Percentiles rank a stretch among this genome's conserved stretches.
phyloP scores from a whole-genome alignment of 2,329 filamentous ascomycete genomes.

The Microsporum ferrugineum region DNA sequence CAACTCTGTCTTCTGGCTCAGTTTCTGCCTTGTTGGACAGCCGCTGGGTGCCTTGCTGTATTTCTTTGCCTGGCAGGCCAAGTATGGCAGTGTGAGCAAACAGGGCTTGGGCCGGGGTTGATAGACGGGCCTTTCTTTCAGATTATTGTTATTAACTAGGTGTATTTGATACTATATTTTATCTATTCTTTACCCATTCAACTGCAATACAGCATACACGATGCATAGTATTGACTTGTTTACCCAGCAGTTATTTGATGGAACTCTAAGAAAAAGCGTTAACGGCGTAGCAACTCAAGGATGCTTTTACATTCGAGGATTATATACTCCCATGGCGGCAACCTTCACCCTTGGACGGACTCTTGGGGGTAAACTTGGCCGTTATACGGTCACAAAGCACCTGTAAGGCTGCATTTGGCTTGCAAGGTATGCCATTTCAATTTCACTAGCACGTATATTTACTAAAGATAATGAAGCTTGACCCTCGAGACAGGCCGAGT shows the following conservation, averaged over 20 bases:
- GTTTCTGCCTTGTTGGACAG: constrained; percentile 90
- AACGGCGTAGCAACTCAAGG: no score
- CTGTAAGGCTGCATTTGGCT: constrained; percentile 8
- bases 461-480: constrained; percentile 35
- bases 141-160: neutral
- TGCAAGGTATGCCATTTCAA: constrained; percentile 5
- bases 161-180: neutral
- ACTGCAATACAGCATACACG: no score
- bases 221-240: no score
- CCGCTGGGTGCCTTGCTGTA: constrained; percentile 85
- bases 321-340: neutral
- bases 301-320: no score
- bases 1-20: constrained; percentile 93
- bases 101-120: constrained; percentile 8
- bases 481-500: constrained; percentile 33
- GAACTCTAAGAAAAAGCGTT: no score
- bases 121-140: neutral
- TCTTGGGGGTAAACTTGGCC: constrained; percentile 1
- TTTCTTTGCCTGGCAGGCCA: constrained; percentile 97
- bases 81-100: constrained; percentile 70
- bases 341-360: neutral
- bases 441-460: constrained; percentile 23
- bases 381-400: constrained; percentile 10
- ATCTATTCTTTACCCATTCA: no score
- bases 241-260: no score